Base-by-base conservation (phyloP, 768 basidiomycete species). In the Lactifluus subvellereus region DNA sequence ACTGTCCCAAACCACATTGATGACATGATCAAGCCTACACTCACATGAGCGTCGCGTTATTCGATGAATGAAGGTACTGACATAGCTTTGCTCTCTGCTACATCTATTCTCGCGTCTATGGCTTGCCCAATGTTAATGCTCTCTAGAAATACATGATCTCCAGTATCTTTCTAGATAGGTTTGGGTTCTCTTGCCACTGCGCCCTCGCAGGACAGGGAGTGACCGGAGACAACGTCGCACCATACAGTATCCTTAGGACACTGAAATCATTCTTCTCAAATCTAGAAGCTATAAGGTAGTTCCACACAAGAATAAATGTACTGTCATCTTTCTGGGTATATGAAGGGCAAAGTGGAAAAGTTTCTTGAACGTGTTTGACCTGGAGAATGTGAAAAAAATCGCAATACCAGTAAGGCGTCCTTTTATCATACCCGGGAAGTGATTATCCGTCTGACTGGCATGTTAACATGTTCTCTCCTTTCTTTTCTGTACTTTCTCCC, bases 101-200 rank as follows among this genome's bases (percentile, higher is more conserved):
- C 77, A 43, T 84, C 82, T 6, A 94, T 81, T 52, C 76, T 76
- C 10, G 89, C 74, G 59, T 88, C 83, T 3, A 90, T 80, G 3
- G 80, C 76, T 6, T 77, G 74, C 54, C 80, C 75, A 69, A 84
- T 80, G 72, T 94, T 94, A 67, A 87, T 83, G 0, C 93, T 91
- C 1, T 91, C 93, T 1, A 89, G 80, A 69, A 81, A 88, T 27
- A 94, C 81, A 47, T 75, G 75, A 70, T 92, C 91, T 14, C 87
- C 87, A 0, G 70, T 49, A 2, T 62, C 62, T 71, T 94, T 94
- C 64, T 70, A 74, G 35, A 92, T 79, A 0, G 79, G 81, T 45
- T 74, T 76, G 14, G 86, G 84, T 72, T 94, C 92, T 6, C 92
- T 93, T 0, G 93, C 94, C 55, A 94, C 76, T 2, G 88, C 91